These are phyloP conservation scores for Dentipellis fragilis DNA, from an alignment of 768 basidiomycete species.

Conservation along the genomic window DNA sequence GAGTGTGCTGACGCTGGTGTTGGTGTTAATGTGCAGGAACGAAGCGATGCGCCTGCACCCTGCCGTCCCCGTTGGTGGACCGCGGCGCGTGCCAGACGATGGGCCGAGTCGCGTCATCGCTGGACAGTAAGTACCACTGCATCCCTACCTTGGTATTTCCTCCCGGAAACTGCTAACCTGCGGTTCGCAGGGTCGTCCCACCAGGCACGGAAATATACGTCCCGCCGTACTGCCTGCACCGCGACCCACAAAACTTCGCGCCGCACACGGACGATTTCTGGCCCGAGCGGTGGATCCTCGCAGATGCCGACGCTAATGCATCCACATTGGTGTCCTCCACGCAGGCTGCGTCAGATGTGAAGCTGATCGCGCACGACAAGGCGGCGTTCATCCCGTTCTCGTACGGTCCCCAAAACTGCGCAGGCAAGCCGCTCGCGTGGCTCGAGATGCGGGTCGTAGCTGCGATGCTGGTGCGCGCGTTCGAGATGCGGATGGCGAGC, in stretches of 20 bases:
- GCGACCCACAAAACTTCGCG: conserved; percentile 11
- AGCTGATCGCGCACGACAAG: not conserved
- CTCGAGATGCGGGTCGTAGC: conserved; percentile 5
- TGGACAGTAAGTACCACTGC: not conserved
- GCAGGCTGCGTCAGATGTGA: not conserved
- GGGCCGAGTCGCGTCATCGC: not conserved
- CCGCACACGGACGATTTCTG: conserved; percentile 6
- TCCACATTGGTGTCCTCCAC: not conserved
- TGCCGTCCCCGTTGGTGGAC: not conserved
- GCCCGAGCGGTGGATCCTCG: conserved; percentile 12
- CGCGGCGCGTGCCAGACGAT: not conserved
- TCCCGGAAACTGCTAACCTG: not conserved
- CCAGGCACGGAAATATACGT: conserved; percentile 11
- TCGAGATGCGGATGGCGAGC: not conserved
- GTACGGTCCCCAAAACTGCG: conserved; percentile 13
- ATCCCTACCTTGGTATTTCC: not conserved
- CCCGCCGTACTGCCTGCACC: conserved; percentile 8
- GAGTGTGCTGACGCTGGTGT: not conserved
- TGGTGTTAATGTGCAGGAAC: no score
- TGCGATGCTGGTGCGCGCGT: conserved; percentile 5
- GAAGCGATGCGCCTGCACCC: not conserved
- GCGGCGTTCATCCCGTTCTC: conserved; percentile 12
- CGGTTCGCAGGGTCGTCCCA: conserved; percentile 4
- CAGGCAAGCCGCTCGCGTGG: conserved; percentile 12
- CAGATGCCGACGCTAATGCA: not conserved